These are phyloP conservation scores for Pseudogymnoascus sp. DNA, from an alignment of 2,329 filamentous ascomycete species.

Conservation along the genomic window DNA sequence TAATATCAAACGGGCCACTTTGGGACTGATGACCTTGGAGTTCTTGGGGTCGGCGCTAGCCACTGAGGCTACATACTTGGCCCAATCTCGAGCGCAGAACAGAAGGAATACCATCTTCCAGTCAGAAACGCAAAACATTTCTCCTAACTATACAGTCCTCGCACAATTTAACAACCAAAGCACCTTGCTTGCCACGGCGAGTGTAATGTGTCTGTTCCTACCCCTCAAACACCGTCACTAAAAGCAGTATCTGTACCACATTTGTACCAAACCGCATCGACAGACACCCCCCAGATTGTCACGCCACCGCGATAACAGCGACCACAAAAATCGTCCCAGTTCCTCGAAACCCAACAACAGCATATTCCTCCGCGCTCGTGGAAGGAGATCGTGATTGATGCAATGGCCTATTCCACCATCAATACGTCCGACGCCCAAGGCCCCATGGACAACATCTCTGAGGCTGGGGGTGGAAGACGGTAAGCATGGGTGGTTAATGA, in stretches of 20 bases:
- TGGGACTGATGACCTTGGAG: slow-evolving; percentile 8
- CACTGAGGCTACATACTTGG: slow-evolving; percentile 5
- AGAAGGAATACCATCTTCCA: neutral
- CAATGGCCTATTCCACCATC: neutral
- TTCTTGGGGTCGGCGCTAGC: slow-evolving; percentile 6
- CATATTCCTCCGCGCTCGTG: neutral
- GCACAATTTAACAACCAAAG: neutral
- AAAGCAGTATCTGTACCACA: neutral
- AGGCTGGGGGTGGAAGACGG: neutral
- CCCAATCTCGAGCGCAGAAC: slow-evolving; percentile 6
- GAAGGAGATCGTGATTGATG: neutral
- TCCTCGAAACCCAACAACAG: neutral
- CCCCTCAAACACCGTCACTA: neutral
- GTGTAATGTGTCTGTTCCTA: neutral
- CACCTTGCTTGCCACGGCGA: neutral
- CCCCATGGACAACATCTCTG: neutral
- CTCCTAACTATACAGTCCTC: neutral
- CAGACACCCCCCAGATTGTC: neutral
- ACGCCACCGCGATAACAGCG: neutral
- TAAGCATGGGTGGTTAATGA: neutral
- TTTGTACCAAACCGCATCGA: neutral
- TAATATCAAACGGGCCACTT: neutral
- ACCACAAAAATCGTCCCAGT: slow-evolving; percentile 1
- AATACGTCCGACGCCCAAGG: neutral
- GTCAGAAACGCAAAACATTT: neutral